Evolutionary conservation across 441 rosid genomes (phyloP), one percentile per base, ranked within the genome.

Genomic region (Daphne laureola): DNA sequence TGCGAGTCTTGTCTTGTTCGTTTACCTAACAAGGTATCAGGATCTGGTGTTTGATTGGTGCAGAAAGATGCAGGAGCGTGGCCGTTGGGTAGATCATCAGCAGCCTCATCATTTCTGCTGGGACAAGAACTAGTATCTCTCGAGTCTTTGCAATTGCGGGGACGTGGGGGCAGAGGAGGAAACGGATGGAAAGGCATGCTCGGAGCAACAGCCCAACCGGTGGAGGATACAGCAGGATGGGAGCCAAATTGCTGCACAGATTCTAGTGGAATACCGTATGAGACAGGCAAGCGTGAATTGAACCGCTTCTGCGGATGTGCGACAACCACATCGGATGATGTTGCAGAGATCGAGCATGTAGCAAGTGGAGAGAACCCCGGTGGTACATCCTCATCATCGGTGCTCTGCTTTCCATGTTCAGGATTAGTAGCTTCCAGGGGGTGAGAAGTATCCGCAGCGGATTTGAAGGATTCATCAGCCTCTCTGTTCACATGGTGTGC

Each of bases 171-270:
- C 50, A 86, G 64, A 46, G 98, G 98, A n/a, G 98, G 96, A 69
- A 83, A 92, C 17, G 98, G 97, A 57, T 70, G 72, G 67, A 92
- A 92, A 45, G 95, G 87, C 67, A 92, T 62, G 63, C 96, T 94
- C 4, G 98, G 98, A 67, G 94, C 95, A 60, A 82, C 57, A 31
- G 58, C 66, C 96, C 98, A 88, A 65, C 72, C 61, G 55, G 63
- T 80, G 0, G 52, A 55, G 54, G 61, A 72, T 59, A 77, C 87
- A 58, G 69, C 65, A 64, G 54, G 49, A 11, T 82, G 77, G 26
- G 78, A 72, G 14, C 91, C 90, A 21, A 69, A 77, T 53, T 80
- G 82, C 70, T 79, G 82, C 72, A 79, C 53, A 52, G 84, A 61
- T 66, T 76, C 70, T 59, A 82, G 62, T 11, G 98, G 98, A 62